These are phyloP conservation scores for Calophaca sinica DNA, from an alignment of 306 rosid genomes.

Conservation along the genomic window DNA sequence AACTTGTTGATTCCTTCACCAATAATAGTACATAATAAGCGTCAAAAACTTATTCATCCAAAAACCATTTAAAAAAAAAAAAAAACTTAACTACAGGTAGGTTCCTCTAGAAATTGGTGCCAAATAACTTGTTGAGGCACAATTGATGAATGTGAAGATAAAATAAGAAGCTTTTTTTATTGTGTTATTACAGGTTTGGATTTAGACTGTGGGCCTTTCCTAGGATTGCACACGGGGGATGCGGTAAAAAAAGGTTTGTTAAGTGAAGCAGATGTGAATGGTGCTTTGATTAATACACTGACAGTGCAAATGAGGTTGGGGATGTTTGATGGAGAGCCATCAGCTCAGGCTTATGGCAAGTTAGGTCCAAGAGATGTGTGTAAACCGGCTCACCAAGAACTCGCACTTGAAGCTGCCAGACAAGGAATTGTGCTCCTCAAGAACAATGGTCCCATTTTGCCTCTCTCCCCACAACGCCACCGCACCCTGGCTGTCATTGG, in stretches of 20 bases:
- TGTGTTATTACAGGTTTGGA: slow-evolving; percentile 67
- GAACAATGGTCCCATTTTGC: slow-evolving; percentile 66
- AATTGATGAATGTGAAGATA: background rate
- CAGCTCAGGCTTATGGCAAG: slow-evolving; percentile 60
- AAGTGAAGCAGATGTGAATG: slow-evolving; percentile 58
- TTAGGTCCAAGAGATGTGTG: slow-evolving; percentile 88
- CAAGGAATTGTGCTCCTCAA: slow-evolving; percentile 91
- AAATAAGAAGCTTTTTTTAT: background rate
- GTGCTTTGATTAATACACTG: slow-evolving; percentile 70
- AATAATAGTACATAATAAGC: background rate
- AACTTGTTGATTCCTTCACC: background rate
- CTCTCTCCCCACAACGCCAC: slow-evolving; percentile 62
- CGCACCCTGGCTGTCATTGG: slow-evolving; percentile 83
- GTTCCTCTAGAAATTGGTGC: no score
- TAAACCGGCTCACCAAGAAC: slow-evolving; percentile 67
- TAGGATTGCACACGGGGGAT: slow-evolving; percentile 69
- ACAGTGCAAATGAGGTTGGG: slow-evolving; percentile 90
- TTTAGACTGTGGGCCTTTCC: slow-evolving; percentile 88
- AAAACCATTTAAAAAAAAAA: no score
- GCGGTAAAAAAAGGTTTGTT: slow-evolving; percentile 78
- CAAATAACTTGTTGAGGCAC: no score
- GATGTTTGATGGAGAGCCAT: slow-evolving; percentile 83
- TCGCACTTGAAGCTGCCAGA: slow-evolving; percentile 80
- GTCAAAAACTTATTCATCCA: no score
- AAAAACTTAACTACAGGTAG: no score